These are phyloP conservation scores for Passalora sequoiae DNA, from an alignment of 2,329 filamentous ascomycete species.

Conservation along the genomic window DNA sequence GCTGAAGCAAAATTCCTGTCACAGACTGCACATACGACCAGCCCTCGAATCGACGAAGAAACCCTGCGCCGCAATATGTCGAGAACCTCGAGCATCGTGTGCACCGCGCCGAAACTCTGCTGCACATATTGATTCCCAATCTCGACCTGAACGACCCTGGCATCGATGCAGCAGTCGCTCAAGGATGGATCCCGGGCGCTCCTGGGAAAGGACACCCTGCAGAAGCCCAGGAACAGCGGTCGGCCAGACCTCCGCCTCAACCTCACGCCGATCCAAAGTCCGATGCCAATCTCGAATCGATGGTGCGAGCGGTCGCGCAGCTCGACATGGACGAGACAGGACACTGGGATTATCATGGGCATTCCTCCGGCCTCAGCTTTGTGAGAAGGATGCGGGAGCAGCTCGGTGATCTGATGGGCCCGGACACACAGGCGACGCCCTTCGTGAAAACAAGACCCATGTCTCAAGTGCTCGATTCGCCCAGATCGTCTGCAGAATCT, in stretches of 20 bases:
- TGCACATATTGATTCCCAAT: constrained; percentile 76
- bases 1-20: background rate
- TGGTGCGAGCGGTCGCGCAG: constrained; percentile 89
- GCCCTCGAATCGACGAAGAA: constrained; percentile 83
- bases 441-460: constrained; percentile 53
- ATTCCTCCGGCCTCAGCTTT: constrained; percentile 87
- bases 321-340: constrained; percentile 87
- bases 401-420: constrained; percentile 70
- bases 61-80: constrained; percentile 87
- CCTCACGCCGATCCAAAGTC: constrained; percentile 42
- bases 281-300: constrained; percentile 77
- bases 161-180: constrained; percentile 64
- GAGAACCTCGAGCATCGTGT: constrained; percentile 79
- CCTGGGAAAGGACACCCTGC: constrained; percentile 29
- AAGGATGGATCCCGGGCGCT: constrained; percentile 37
- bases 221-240: constrained; percentile 21
- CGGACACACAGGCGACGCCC: constrained; percentile 53
- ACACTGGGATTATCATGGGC: constrained; percentile 91
- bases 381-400: constrained; percentile 81
- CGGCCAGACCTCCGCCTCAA: constrained; percentile 25
- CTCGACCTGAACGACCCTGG: constrained; percentile 79
- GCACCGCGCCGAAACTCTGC: constrained; percentile 73
- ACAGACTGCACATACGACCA: constrained; percentile 93
- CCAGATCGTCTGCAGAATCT: constrained; percentile 54
- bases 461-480: constrained; percentile 63